Conservation (phyloP, 768 basidiomycete species). For the Tricholoma furcatifolium region DNA sequence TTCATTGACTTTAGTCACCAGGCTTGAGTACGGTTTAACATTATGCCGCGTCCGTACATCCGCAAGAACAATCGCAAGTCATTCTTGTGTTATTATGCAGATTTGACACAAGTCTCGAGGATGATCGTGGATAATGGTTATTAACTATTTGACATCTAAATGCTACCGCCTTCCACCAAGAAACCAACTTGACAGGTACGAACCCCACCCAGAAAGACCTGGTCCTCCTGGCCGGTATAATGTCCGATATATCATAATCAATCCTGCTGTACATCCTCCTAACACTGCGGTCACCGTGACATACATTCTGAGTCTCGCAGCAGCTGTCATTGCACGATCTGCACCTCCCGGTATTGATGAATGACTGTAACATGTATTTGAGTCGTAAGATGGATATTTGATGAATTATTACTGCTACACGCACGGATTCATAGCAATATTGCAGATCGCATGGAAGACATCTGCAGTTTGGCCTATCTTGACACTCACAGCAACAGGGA, state of each 20-base stretch:
- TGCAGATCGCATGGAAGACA: conserved; percentile 83
- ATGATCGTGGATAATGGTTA: too few relatives aligned
- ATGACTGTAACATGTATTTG: conserved; percentile 35
- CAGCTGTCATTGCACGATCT: conserved; percentile 72
- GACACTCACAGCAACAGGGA: conserved; percentile 93
- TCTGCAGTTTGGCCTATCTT: conserved; percentile 83
- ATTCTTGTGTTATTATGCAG: too few relatives aligned
- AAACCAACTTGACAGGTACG: conserved; percentile 68
- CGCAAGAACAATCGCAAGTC: too few relatives aligned
- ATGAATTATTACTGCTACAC: conserved; percentile 27
- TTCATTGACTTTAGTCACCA: too few relatives aligned
- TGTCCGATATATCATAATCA: conserved; percentile 70
- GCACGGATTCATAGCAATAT: conserved; percentile 85
- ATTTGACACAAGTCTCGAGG: too few relatives aligned
- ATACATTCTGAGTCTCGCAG: conserved; percentile 69
- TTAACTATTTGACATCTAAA: too few relatives aligned
- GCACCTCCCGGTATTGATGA: conserved; percentile 80
- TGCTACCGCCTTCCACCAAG: conserved; percentile 53
- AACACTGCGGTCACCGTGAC: conserved; percentile 70
- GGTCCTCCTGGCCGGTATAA: conserved; percentile 60
- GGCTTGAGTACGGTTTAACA: too few relatives aligned
- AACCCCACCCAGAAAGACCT: conserved; percentile 50
- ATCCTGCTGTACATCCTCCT: conserved; percentile 71
- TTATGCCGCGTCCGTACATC: too few relatives aligned
- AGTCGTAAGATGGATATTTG: not conserved